Conservation (phyloP, 495 filamentous ascomycete species). For the Neurospora sp. region DNA sequence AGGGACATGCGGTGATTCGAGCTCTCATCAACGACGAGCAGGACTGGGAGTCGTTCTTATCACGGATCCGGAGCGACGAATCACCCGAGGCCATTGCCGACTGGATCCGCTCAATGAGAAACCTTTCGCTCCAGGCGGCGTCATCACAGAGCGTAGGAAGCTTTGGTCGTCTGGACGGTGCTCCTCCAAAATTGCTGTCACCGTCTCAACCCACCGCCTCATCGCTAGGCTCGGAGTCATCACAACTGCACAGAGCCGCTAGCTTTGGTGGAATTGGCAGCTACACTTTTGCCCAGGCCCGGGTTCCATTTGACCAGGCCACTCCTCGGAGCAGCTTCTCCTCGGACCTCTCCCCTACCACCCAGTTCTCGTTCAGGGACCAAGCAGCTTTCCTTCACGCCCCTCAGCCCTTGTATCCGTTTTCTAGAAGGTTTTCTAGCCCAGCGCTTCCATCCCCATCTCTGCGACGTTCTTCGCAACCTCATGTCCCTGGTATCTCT, state of each 20-base stretch:
- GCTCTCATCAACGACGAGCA: constrained; percentile 16
- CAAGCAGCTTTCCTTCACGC: background rate
- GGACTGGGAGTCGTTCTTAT: constrained; percentile 13
- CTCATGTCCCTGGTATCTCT: background rate
- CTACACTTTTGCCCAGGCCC: constrained; percentile 1
- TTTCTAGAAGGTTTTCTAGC: background rate
- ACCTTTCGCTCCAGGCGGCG: background rate
- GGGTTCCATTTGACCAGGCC: background rate
- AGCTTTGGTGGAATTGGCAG: constrained; percentile 4
- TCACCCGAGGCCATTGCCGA: constrained; percentile 18
- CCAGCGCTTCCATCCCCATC: background rate
- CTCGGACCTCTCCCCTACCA: background rate
- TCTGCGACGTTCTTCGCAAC: background rate
- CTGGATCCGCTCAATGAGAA: constrained; percentile 15
- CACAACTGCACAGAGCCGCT: background rate
- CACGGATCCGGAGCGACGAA: constrained; percentile 16
- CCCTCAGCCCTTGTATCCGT: background rate
- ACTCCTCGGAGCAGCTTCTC: constrained; percentile 1
- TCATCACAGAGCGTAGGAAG: background rate
- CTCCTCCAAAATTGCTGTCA: background rate
- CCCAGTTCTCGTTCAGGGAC: background rate
- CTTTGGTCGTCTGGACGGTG: background rate
- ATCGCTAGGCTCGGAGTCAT: background rate
- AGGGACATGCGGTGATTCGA: constrained; percentile 17
- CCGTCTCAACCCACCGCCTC: background rate